Evolutionary conservation across 768 basidiomycete genomes (phyloP).

Genomic region (Auriscalpium microsporum): DNA sequence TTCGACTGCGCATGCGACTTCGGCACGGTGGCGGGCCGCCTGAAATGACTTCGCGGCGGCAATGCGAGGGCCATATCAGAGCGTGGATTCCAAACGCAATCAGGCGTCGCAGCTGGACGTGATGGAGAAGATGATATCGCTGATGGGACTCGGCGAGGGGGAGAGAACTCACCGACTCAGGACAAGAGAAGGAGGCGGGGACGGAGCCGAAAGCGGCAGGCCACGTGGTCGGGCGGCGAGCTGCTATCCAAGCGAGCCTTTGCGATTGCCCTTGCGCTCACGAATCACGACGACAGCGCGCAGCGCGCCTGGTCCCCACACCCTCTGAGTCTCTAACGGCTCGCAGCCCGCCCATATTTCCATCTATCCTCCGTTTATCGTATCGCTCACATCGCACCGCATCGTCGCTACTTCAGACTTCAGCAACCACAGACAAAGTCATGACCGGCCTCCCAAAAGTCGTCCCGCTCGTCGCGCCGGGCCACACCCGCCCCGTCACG

Average conservation of each 20-base stretch:
- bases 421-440: background rate
- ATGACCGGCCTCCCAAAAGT: constrained; percentile 34
- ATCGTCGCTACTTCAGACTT: constrained; percentile 4
- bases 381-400: background rate
- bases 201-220: background rate
- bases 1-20: too few relatives aligned
- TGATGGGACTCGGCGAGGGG: background rate
- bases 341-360: constrained; percentile 4
- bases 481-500: constrained; percentile 82
- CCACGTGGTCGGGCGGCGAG: background rate
- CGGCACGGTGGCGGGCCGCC: too few relatives aligned
- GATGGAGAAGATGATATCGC: too few relatives aligned
- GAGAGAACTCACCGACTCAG: too few relatives aligned
- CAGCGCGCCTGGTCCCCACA: constrained; percentile 21
- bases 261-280: background rate
- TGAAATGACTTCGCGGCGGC: too few relatives aligned
- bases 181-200: background rate
- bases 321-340: constrained; percentile 5
- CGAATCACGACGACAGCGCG: constrained; percentile 18
- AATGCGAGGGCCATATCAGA: too few relatives aligned
- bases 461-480: constrained; percentile 75
- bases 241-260: background rate
- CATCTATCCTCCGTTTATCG: background rate
- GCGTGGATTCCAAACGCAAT: too few relatives aligned
- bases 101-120: too few relatives aligned